Base-by-base conservation (phyloP, 768 basidiomycete genomes). In the Arthromyces matolae region DNA sequence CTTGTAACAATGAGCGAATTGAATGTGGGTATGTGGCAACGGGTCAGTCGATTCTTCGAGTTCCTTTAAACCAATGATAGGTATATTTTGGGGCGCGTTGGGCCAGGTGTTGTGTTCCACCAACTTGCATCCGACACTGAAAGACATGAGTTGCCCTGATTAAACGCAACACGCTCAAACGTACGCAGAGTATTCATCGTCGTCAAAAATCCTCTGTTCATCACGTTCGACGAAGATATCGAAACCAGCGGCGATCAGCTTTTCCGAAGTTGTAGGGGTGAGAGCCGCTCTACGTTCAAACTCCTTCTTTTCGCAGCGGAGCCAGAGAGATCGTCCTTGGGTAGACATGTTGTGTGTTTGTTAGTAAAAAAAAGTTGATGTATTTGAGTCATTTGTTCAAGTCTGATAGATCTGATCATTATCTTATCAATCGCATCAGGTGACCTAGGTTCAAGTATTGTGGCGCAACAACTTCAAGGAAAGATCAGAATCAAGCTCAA, bases 1-100 rank as follows among this genome's bases (percentile, higher is more conserved):
- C 70, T 99, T 99, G 79, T 90, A 98, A 69, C 94, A 96, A 65
- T 98, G 96, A 3, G 93, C 94, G 59, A 98, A 99, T 60, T 96
- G 93, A 62, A 99, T 93, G 68, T 99, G 96, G 2, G 89, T 92
- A 68, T 99, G 96, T 7, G 80, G 83, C 14, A 99, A 72, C 18
- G 95, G 88, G 27, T 83, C 83, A 37, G 79, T 76, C 33, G 92
- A 94, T 45, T 71, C 80, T 19, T 87, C 83, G n/a, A 98, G 81
- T 63, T 98, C 96, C 73, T 99, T 99, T 65, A 99, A 77, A 5
- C 96, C 96, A 58, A 97, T 84, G 67, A 99, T 94, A 34, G 88
- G 86, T 27, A 83, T 69, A 34, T 79, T 66, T 19, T 65, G 66
- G 0, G 93, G 91, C 0, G 94, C 94, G 37, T 60, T 74, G 14